A percentile compares a stretch with the other conserved stretches of the same genome.
Conservation (phyloP, 2,329 filamentous ascomycete species). For the Elsinoe ampelina region DNA sequence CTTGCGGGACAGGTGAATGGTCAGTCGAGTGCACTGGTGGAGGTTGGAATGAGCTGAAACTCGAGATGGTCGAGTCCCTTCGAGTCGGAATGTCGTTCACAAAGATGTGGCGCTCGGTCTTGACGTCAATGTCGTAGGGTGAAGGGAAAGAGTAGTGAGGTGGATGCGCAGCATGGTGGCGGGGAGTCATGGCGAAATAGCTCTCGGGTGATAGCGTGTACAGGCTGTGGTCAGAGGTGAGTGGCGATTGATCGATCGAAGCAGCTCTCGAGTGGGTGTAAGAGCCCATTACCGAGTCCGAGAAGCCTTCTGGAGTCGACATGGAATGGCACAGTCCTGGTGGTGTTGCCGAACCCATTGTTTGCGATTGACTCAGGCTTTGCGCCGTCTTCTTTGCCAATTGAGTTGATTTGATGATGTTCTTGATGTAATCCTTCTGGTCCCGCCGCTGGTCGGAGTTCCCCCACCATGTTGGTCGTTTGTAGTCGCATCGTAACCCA, state of each 20-base stretch:
- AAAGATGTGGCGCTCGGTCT: conserved; percentile 89
- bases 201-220: conserved; percentile 49
- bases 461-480: conserved; percentile 94
- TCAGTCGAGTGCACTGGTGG: conserved; percentile 56
- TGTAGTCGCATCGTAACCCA: conserved; percentile 86
- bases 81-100: conserved; percentile 82
- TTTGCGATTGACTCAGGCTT: conserved; percentile 14
- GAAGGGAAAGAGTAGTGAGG: conserved; percentile 52
- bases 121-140: conserved; percentile 90
- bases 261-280: conserved; percentile 63
- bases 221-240: conserved; percentile 56
- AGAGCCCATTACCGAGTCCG: conserved; percentile 44
- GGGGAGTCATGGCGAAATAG: conserved; percentile 54
- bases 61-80: conserved; percentile 78
- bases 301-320: conserved; percentile 70
- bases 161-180: conserved; percentile 35
- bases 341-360: conserved; percentile 46
- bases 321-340: conserved; percentile 73
- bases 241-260: conserved; percentile 67
- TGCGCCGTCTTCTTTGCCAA: conserved; percentile 71
- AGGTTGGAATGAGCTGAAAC: conserved; percentile 82
- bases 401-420: conserved; percentile 95
- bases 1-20: conserved; percentile 50
- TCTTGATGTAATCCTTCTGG: conserved; percentile 94
- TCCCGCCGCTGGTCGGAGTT: conserved; percentile 76